Evolutionary conservation across 495 filamentous ascomycete genomes (phyloP).

Genomic region (Talaromyces wortmannii): DNA sequence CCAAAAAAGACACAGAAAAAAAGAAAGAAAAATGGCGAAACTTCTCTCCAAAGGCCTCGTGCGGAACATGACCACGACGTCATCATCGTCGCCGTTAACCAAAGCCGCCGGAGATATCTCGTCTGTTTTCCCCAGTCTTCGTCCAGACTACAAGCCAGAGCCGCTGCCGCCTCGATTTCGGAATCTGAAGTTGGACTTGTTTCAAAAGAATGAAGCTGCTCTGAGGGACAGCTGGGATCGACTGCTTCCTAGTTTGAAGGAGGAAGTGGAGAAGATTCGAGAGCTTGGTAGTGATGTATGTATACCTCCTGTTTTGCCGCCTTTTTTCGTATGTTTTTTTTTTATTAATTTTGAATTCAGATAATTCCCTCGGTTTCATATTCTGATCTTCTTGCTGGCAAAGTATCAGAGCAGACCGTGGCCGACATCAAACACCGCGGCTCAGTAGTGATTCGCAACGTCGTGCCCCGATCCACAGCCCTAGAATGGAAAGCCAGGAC

Average conservation of each 20-base stretch:
- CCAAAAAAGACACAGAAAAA: neutral
- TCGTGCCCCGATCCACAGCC: slow-evolving; percentile 52
- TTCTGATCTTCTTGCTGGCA: slow-evolving; percentile 38
- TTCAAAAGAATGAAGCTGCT: slow-evolving; percentile 54
- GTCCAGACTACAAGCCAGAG: slow-evolving; percentile 52
- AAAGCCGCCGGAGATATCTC: slow-evolving; percentile 70
- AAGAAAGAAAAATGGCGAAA: slow-evolving; percentile 13
- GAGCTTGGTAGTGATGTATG: slow-evolving; percentile 43
- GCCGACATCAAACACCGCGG: slow-evolving; percentile 55
- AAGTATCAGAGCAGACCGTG: slow-evolving; percentile 33
- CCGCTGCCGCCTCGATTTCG: slow-evolving; percentile 68
- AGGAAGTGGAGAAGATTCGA: slow-evolving; percentile 37
- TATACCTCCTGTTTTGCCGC: slow-evolving; percentile 13
- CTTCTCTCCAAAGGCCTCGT: slow-evolving; percentile 23
- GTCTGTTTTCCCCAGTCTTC: slow-evolving; percentile 72
- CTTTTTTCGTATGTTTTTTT: no score
- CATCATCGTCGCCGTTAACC: slow-evolving; percentile 21
- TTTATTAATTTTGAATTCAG: slow-evolving; percentile 12
- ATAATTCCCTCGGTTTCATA: slow-evolving; percentile 58
- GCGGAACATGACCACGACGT: slow-evolving; percentile 28
- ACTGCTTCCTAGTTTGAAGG: slow-evolving; percentile 52
- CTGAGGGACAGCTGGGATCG: slow-evolving; percentile 65
- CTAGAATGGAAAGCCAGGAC: slow-evolving; percentile 31
- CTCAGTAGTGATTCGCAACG: slow-evolving; percentile 55
- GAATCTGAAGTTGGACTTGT: slow-evolving; percentile 62